These are phyloP conservation scores for Suillus luteus DNA, from an alignment of 768 basidiomycete genomes.

Conservation along the genomic window DNA sequence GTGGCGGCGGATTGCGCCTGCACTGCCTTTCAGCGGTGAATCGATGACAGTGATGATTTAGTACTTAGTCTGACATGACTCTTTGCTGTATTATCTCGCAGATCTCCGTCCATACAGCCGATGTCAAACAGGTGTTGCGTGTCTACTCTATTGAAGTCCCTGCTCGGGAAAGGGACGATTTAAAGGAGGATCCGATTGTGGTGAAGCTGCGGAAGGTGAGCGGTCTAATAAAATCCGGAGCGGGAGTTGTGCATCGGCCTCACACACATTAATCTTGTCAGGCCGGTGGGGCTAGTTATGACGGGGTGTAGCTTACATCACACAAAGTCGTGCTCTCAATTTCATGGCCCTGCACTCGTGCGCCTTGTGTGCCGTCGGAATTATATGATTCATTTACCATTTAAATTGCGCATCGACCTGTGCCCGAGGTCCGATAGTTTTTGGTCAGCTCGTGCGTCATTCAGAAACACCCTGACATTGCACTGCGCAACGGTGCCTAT, in stretches of 20 bases:
- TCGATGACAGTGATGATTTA: constrained; percentile 14
- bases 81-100: constrained; percentile 35
- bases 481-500: constrained; percentile 5
- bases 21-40: constrained; percentile 27
- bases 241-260: constrained; percentile 18
- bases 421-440: neutral
- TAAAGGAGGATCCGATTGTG: constrained; percentile 87
- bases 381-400: constrained; percentile 7
- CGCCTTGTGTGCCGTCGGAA: neutral
- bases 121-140: constrained; percentile 81
- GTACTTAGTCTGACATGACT: constrained; percentile 25
- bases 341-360: neutral
- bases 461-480: neutral
- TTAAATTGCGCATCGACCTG: neutral
- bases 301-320: constrained; percentile 60
- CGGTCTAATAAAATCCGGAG: constrained; percentile 17
- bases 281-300: constrained; percentile 90
- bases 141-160: constrained; percentile 87
- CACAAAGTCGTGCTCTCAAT: constrained; percentile 11
- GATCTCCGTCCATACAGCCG: constrained; percentile 91
- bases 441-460: neutral
- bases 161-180: constrained; percentile 79
- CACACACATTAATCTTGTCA: constrained; percentile 33
- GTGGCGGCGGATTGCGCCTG: constrained; percentile 8
- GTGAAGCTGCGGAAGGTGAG: constrained; percentile 78